Percentiles rank a stretch among this genome's conserved stretches.
Evolutionary conservation across 2,329 filamentous ascomycete genomes (phyloP).

Genomic region (Ceratocystis destructans): DNA sequence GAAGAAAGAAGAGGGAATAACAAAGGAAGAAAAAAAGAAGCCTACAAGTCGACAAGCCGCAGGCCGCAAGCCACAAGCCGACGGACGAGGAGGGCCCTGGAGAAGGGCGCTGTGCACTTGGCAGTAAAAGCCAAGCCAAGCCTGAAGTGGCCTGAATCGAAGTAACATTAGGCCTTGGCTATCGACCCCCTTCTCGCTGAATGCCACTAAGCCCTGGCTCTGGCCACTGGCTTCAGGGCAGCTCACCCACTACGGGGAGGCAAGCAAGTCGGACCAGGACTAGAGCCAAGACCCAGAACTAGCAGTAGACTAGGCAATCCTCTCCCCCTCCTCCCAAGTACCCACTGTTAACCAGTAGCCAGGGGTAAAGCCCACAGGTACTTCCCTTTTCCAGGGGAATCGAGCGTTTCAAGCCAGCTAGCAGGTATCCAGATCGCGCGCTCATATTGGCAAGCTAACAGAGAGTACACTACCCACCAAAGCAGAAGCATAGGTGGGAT

Average conservation of each 20-base stretch:
- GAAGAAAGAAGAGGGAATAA: slow-evolving; percentile 11
- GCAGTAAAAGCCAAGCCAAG: too few species aligned
- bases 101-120: too few species aligned
- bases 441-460: slow-evolving; percentile 26
- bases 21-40: slow-evolving; percentile 20
- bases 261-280: too few species aligned
- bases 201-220: not conserved
- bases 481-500: not conserved
- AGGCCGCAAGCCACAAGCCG: not conserved
- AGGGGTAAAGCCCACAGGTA: slow-evolving; percentile 8
- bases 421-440: slow-evolving; percentile 13
- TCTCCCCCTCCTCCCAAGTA: not conserved
- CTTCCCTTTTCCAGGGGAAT: not conserved
- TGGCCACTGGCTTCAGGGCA: not conserved
- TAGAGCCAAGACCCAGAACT: too few species aligned
- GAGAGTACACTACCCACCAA: not conserved
- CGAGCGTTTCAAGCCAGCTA: not conserved
- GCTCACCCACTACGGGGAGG: too few species aligned
- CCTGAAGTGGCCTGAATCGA: too few species aligned
- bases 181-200: not conserved
- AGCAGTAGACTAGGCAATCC: not conserved
- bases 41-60: not conserved
- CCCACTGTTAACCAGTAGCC: slow-evolving; percentile 4
- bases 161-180: too few species aligned
- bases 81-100: not conserved